Conservation (phyloP, 2,329 filamentous ascomycete species). For the Neonectria ditissima region DNA sequence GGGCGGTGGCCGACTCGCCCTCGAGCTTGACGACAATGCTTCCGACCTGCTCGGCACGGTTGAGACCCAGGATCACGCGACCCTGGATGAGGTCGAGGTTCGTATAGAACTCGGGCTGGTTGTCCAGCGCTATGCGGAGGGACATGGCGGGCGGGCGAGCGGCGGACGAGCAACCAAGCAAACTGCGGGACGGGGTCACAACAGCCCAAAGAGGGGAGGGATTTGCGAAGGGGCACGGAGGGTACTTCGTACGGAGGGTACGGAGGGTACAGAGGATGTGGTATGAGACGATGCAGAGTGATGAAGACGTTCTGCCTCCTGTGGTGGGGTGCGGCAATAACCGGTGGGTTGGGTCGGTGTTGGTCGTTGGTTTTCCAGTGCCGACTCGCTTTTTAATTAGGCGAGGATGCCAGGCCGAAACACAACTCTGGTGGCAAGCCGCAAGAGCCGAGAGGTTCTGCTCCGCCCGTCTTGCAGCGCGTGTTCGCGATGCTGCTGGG, state of each 20-base stretch:
- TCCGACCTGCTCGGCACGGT: constrained; percentile 76
- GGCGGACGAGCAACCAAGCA: constrained; percentile 21
- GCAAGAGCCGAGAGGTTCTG: constrained; percentile 10
- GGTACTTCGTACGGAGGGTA: not conserved
- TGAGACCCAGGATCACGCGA: constrained; percentile 66
- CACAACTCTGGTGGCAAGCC: constrained; percentile 8
- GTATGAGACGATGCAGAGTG: constrained; percentile 18
- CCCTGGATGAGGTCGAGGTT: constrained; percentile 82
- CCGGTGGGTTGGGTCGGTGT: constrained; percentile 17
- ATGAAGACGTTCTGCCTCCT: constrained; percentile 23
- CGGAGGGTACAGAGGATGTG: constrained; percentile 9
- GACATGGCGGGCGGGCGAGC: constrained; percentile 63
- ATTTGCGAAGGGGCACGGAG: constrained; percentile 8
- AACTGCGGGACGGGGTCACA: constrained; percentile 14
- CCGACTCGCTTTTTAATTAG: constrained; percentile 11
- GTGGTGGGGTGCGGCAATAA: constrained; percentile 27
- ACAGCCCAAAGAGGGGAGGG: constrained; percentile 21
- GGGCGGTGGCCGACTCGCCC: constrained; percentile 78
- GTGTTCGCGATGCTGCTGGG: constrained; percentile 19
- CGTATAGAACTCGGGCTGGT: constrained; percentile 78
- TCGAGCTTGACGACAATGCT: constrained; percentile 86
- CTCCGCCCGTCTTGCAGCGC: constrained; percentile 26
- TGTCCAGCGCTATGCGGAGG: constrained; percentile 74
- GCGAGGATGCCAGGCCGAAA: constrained; percentile 19
- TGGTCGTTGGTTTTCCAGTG: constrained; percentile 24